Conservation (phyloP, 2,329 filamentous ascomycete species). For the Alternaria hordeiaustralica region DNA sequence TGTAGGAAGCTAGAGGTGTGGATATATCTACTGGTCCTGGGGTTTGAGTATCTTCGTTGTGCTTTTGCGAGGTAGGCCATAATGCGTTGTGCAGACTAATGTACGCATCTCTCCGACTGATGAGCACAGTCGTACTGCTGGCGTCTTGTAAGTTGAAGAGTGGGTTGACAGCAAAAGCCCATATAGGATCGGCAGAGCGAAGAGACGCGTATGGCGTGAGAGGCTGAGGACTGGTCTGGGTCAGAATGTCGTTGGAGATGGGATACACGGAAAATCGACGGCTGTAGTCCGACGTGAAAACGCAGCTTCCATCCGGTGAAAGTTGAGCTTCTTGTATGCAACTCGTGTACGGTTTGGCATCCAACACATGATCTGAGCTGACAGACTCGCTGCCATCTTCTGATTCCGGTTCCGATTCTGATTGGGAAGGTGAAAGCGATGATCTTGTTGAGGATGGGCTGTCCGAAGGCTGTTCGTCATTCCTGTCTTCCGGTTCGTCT, state of each 20-base stretch:
- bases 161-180: constrained; percentile 62
- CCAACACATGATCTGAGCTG: background rate
- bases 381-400: constrained; percentile 1
- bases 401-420: constrained; percentile 1
- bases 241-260: constrained; percentile 19
- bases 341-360: constrained; percentile 18
- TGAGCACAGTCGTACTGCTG: constrained; percentile 58
- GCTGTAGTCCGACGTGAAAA: constrained; percentile 62
- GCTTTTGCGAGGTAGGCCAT: constrained; percentile 40
- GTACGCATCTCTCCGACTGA: constrained; percentile 61
- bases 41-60: constrained; percentile 1
- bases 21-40: constrained; percentile 31
- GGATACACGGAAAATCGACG: constrained; percentile 61
- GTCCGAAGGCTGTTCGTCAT: background rate
- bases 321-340: constrained; percentile 41
- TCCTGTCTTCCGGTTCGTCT: background rate
- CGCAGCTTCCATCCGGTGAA: constrained; percentile 61
- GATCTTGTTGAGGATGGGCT: background rate
- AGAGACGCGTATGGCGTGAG: constrained; percentile 57
- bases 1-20: constrained; percentile 58
- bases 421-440: constrained; percentile 4
- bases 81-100: constrained; percentile 64
- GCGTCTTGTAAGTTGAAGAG: constrained; percentile 60
- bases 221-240: constrained; percentile 4
- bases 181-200: constrained; percentile 57